Evolutionary conservation across 805 yeast species (phyloP), one percentile per base, ranked within the genome.

Genomic region (Spathaspora gorwiae): DNA sequence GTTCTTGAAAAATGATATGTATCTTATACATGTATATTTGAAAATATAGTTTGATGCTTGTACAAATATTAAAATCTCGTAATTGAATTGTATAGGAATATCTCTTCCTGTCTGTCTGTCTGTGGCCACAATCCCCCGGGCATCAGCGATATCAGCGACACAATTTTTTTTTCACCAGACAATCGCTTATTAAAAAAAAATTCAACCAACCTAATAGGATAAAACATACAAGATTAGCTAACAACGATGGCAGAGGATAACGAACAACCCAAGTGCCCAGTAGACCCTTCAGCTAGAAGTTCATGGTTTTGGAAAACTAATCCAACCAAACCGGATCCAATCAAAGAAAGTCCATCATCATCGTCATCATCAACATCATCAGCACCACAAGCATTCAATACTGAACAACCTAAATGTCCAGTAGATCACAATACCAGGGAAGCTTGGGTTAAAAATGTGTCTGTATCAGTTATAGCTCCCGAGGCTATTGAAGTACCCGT

Each of bases 261-360:
- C 11, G 44, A 43, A 29, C 42, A 46, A 60, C 62, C n/a, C 55
- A 64, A 45, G 54, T 46, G 48, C 37, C 48, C 48, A 42, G 39
- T 45, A 13, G 81, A 77, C 56, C 81, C 76, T 54, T 55, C 59
- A 6, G 60, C 68, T 10, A 53, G 72, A 31, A 52, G 54, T 11
- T 56, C 57, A n/a, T 68, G 75, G 74, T 51, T 32, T 27, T 42
- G 49, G 35, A 48, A 52, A 32, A 30, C 37, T 54, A 29, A 29
- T 3, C 32, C 9, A 32, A 33, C 37, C 54, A 29, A 29, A 29
- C 32, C 9, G 5, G 32, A 29, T 9, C 32, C 32, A 19, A 42
- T 51, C 7, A 59, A 55, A 32, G 71, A 61, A 12, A 54, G 52
- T 37, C 49, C 62, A 15, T 71, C 68, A 47, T 5, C 40, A 41